A percentile compares a stretch with the other conserved stretches of the same genome.
phyloP scores from a whole-genome alignment of 1,284 basidiomycete species.

The Naganishia sp. region DNA sequence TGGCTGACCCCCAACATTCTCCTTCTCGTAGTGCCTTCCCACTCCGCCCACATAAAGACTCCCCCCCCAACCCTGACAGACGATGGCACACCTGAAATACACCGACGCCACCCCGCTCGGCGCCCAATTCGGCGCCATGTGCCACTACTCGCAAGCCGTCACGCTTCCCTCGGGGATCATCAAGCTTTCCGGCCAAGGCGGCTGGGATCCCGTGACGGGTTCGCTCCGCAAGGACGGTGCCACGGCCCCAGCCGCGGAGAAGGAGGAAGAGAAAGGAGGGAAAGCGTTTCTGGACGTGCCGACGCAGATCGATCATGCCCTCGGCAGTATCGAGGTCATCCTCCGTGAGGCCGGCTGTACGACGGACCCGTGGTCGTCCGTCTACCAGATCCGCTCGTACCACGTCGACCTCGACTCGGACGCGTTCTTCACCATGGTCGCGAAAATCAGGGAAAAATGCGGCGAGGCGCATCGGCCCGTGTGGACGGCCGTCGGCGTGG shows the following conservation, averaged over 20 bases:
- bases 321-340: conserved; percentile 39
- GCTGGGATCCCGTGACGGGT: conserved; percentile 38
- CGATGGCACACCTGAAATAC: conserved; percentile 33
- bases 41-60: too few species aligned
- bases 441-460: conserved; percentile 34
- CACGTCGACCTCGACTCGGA: conserved; percentile 37
- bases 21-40: too few species aligned
- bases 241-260: too few species aligned
- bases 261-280: neutral
- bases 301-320: conserved; percentile 42
- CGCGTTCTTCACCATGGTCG: conserved; percentile 36
- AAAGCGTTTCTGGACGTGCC: conserved; percentile 18
- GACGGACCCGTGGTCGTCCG: conserved; percentile 40
- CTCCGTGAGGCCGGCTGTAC: conserved; percentile 37
- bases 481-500: conserved; percentile 41
- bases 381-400: conserved; percentile 38
- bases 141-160: conserved; percentile 39
- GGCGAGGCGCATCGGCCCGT: conserved; percentile 40
- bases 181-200: conserved; percentile 41
- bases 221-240: conserved; percentile 30
- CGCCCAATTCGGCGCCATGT: conserved; percentile 14
- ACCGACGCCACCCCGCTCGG: conserved; percentile 29
- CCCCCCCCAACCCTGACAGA: too few species aligned
- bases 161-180: conserved; percentile 38
- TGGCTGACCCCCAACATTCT: too few species aligned